These are phyloP conservation scores for Chytriomyces sp. DNA, from an alignment of 192 early-diverging fungal species.

Conservation along the genomic window DNA sequence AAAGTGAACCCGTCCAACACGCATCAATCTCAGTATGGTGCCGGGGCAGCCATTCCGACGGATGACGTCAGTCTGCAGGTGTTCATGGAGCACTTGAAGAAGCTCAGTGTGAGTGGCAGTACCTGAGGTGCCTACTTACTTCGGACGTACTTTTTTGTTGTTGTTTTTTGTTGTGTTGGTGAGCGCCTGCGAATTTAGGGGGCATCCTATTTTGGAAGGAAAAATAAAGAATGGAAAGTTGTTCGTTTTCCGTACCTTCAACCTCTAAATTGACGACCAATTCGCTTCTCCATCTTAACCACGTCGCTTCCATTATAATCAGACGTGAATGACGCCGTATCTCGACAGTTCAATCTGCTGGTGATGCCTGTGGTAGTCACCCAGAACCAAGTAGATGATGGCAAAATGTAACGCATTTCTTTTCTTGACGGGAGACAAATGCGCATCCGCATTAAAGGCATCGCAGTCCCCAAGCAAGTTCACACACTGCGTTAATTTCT, in stretches of 20 bases:
- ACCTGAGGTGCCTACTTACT: too few species aligned
- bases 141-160: neutral
- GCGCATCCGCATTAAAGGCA: neutral
- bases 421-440: conserved; percentile 7
- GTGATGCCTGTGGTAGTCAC: conserved; percentile 99
- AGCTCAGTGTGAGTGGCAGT: conserved; percentile 61
- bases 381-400: conserved; percentile 95
- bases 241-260: too few species aligned
- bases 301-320: too few species aligned
- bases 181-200: too few species aligned
- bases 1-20: conserved; percentile 99
- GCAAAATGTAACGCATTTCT: conserved; percentile 84
- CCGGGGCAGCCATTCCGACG: conserved; percentile 92
- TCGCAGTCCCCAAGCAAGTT: too few species aligned
- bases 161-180: neutral
- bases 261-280: too few species aligned
- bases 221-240: too few species aligned
- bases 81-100: conserved; percentile 94
- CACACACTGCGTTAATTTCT: too few species aligned
- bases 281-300: too few species aligned
- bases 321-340: conserved; percentile 86
- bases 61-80: conserved; percentile 98
- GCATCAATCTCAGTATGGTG: conserved; percentile 62
- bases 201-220: too few species aligned
- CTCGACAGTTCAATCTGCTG: conserved; percentile 91